Base-by-base conservation (phyloP, 108 stramenopile genomes). In the Skeletonema costatum region DNA sequence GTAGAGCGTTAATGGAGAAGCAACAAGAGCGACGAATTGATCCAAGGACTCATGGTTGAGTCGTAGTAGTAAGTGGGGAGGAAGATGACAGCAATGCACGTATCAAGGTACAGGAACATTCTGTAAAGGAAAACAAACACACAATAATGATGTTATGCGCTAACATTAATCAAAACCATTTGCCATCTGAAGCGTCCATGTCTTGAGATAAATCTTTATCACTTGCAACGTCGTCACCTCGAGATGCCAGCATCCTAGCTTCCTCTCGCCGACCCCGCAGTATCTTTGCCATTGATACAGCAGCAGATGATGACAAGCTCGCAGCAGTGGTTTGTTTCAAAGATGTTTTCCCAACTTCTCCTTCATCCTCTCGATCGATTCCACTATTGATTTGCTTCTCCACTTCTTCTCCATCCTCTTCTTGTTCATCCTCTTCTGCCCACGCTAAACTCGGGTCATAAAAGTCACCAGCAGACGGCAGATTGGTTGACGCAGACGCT, bases 391-490 rank as follows among this genome's bases (percentile, higher is more conserved):
- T 56, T 56, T 25, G 53, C 7, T 64, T 21, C 63, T 64, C 63
- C 5, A 30, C 63, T 17, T 44, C 56, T 10, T 64, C 35, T 13
- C 33, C 70, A 42, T 56, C 64, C 2, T 66, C 63, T 50, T 62
- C 66, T 11, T 32, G 4, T 2, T 35, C 33, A 38, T 68, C 72
- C 1, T 80, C 72, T 30, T 73, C 60, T 53, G 59, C 65, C 60
- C 73, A 80, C 1, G 79, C 79, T 60, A 80, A 80, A 32, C 67
- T 59, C 21, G 79, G 79, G 36, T 80, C 67, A 31, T 80, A 80
- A 36, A 80, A 73, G 14, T 73, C 73, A 35, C 33, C 10, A n/a
- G 63, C 51, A 16, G n/a, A 19, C 21, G 70, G 65, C 7, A 59
- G 39, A 8, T 11, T 29, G 19, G 3, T 7, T 9, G 17, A 31